Evolutionary conservation across 345 rosid species (phyloP).

Genomic region (Firmiana major): DNA sequence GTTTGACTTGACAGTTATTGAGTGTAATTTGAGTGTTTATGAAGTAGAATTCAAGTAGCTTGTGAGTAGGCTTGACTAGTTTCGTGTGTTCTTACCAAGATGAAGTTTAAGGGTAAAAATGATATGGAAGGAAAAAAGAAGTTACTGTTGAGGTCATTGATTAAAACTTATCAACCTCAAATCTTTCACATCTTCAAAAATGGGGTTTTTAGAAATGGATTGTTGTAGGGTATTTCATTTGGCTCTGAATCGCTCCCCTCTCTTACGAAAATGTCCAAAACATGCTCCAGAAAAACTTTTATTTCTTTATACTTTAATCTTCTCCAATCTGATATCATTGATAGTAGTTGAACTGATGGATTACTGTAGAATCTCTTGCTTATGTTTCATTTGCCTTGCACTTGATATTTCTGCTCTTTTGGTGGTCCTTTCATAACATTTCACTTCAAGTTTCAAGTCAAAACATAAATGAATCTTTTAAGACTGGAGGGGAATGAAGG

Average conservation of each 20-base stretch:
- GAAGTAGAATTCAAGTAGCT: not conserved
- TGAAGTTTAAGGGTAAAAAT: not conserved
- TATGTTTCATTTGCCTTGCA: conserved; percentile 3
- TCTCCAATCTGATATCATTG: not conserved
- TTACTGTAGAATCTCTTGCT: not conserved
- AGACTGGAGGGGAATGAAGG: not conserved
- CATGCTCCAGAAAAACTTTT: not conserved
- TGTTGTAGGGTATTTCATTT: not conserved
- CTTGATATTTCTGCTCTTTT: not conserved
- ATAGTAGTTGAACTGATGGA: not conserved
- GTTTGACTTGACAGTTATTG: not conserved
- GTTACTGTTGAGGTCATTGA: not conserved
- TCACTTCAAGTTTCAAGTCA: not conserved
- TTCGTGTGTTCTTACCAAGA: not conserved
- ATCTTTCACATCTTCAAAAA: not conserved
- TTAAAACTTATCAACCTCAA: not conserved
- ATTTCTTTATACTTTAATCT: not conserved
- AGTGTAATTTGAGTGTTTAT: not conserved
- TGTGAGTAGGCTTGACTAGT: not conserved
- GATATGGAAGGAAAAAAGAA: not conserved
- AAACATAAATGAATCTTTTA: not conserved
- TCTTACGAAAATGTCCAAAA: not conserved
- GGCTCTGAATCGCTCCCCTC: not conserved
- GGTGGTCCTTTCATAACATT: not conserved
- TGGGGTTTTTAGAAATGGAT: not conserved